Evolutionary conservation across 2,329 filamentous ascomycete genomes (phyloP).

Genomic region (Amylocarpus encephaloides): DNA sequence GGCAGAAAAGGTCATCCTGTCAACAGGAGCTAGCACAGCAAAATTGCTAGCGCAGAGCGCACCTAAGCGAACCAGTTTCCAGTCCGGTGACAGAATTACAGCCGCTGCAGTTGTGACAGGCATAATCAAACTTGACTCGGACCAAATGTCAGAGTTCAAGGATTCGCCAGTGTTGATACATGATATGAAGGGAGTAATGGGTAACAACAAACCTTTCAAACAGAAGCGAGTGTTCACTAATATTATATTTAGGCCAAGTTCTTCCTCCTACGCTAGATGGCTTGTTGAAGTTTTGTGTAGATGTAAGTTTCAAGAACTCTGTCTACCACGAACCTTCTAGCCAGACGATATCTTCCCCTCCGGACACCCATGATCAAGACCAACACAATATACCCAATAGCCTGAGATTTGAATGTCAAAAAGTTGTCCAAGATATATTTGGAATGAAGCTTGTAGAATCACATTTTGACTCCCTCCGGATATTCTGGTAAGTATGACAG

Average conservation of each 20-base stretch:
- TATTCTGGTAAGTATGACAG: conserved; percentile 38
- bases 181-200: conserved; percentile 37
- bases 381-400: conserved; percentile 34
- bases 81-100: conserved; percentile 46
- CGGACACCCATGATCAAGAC: conserved; percentile 37
- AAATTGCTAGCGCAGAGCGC: conserved; percentile 46
- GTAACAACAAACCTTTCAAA: conserved; percentile 23
- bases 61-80: conserved; percentile 42
- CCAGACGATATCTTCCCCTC: conserved; percentile 44
- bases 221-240: background rate
- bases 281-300: conserved; percentile 55
- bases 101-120: conserved; percentile 51
- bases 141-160: conserved; percentile 42
- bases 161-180: conserved; percentile 49
- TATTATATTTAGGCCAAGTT: conserved; percentile 15
- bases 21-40: conserved; percentile 52
- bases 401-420: conserved; percentile 39
- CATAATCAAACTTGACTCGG: conserved; percentile 39
- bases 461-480: conserved; percentile 38
- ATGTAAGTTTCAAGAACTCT: conserved; percentile 52
- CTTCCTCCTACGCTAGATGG: conserved; percentile 43
- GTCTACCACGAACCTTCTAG: conserved; percentile 40
- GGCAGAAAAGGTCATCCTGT: conserved; percentile 49
- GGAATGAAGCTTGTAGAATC: conserved; percentile 36
- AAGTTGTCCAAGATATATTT: conserved; percentile 37